Evolutionary conservation across 2,329 filamentous ascomycete species (phyloP).

Genomic region (Biscogniauxia mediterranea): DNA sequence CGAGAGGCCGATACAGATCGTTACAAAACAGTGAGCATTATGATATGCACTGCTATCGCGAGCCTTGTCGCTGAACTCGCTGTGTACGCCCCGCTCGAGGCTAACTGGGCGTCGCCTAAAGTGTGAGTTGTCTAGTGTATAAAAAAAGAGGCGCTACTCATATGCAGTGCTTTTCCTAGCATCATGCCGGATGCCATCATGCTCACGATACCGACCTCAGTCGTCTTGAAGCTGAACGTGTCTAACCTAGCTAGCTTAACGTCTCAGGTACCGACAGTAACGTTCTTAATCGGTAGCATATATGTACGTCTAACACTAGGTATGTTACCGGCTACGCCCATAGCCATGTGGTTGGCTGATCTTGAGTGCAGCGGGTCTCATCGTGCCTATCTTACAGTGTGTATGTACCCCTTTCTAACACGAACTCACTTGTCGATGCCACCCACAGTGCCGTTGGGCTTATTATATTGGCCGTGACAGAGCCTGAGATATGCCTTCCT

Average conservation of each 20-base stretch:
- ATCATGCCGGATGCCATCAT: conserved; percentile 37
- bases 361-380: conserved; percentile 25
- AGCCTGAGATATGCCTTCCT: conserved; percentile 25
- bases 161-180: conserved; percentile 35
- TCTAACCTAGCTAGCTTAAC: no score
- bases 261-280: conserved; percentile 13
- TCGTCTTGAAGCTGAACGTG: conserved; percentile 30
- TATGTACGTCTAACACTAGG: no score
- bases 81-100: conserved; percentile 14
- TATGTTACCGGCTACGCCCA: neutral
- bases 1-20: conserved; percentile 5
- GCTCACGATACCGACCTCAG: conserved; percentile 34
- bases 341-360: neutral
- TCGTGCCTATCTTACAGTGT: conserved; percentile 31
- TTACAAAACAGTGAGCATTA: conserved; percentile 7
- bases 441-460: conserved; percentile 20
- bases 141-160: conserved; percentile 26
- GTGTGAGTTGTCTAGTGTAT: conserved; percentile 22
- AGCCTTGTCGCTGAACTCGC: conserved; percentile 5
- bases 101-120: conserved; percentile 15
- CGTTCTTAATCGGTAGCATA: conserved; percentile 19
- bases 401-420: conserved; percentile 23
- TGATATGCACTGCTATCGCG: conserved; percentile 9
- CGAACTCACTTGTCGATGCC: conserved; percentile 19
- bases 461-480: conserved; percentile 25